Evolutionary conservation across 1,139 yeast genomes (phyloP), one percentile per base, ranked within the genome.

Genomic region (Taiozyma sp.): DNA sequence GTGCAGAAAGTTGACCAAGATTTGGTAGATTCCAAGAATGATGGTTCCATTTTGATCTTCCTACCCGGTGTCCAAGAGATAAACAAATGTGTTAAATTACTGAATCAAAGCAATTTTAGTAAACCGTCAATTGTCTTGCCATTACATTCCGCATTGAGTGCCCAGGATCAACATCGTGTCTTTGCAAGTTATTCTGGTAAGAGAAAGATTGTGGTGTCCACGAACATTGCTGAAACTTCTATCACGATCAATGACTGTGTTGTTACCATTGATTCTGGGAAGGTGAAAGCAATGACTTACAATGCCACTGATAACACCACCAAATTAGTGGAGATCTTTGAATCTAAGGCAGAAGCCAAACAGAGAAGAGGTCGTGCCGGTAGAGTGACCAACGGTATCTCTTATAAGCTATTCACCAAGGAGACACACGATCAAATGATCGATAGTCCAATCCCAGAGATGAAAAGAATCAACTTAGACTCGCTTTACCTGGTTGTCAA

Each of bases 301-400:
- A 93, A 88, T 61, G 62, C 88, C 0, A 73, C 70, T 40, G 73
- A 82, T 16, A 85, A 87, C 58, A 77, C 90, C 4, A 84, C 95
- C 0, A 80, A 79, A 53, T 74, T 93, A 43, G 74, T 83, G 4
- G 98, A 91, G 62, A 75, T 78, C 4, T 91, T 96, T 90, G 89
- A 91, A 37, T 91, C 98, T 0, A 79, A 79, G 56, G 97, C 98
- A 0, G 97, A 95, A 62, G 84, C 85, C n/a, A 80, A 82, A 43
- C 99, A 93, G 68, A 79, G 99, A 69, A 76, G 97, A 64, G 99
- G 99, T 65, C 88, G 99, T 74, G 95, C 98, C n/a, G 99, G 99
- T 56, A 93, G 99, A 78, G 90, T 91, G 16, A 79, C 84, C 29
- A 75, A 75, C 32, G 99, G 99, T 53, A 73, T 73, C 13, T 90